phyloP scores from a whole-genome alignment of 805 yeast genomes.

The Scheffersomyces amazonensis region DNA sequence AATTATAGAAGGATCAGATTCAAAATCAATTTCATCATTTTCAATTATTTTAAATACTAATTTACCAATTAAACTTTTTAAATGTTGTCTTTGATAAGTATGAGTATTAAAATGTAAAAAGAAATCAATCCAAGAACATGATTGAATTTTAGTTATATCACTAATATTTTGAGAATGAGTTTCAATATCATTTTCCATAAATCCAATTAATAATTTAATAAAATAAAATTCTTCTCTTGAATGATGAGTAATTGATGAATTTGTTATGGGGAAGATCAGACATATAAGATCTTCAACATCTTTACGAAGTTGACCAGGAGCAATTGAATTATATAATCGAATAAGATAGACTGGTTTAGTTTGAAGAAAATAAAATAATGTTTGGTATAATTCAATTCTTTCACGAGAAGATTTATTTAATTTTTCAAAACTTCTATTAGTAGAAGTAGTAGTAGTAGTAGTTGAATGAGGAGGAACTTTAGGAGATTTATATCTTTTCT shows the following conservation, averaged over 20 bases:
- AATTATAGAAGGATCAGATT: constrained; percentile 73
- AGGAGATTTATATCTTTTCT: constrained; percentile 27
- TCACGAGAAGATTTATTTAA: constrained; percentile 42
- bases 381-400: constrained; percentile 68
- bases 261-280: constrained; percentile 30
- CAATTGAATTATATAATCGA: constrained; percentile 42
- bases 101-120: constrained; percentile 43
- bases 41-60: constrained; percentile 37
- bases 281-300: constrained; percentile 20
- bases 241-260: constrained; percentile 27
- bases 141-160: constrained; percentile 37
- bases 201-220: constrained; percentile 51
- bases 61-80: constrained; percentile 40
- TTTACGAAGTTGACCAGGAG: constrained; percentile 16
- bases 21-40: constrained; percentile 59
- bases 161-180: constrained; percentile 22
- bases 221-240: constrained; percentile 71
- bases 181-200: constrained; percentile 42
- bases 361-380: constrained; percentile 77
- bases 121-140: constrained; percentile 43
- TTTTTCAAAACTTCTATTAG: constrained; percentile 22
- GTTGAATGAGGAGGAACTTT: constrained; percentile 13
- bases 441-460: constrained; percentile 1
- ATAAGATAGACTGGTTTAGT: constrained; percentile 76
- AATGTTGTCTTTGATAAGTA: constrained; percentile 46